Percentiles rank a stretch among this genome's conserved stretches.
These are phyloP conservation scores for Rhytidhysteron rufulum DNA, from an alignment of 2,329 filamentous ascomycete species.

Conservation along the genomic window DNA sequence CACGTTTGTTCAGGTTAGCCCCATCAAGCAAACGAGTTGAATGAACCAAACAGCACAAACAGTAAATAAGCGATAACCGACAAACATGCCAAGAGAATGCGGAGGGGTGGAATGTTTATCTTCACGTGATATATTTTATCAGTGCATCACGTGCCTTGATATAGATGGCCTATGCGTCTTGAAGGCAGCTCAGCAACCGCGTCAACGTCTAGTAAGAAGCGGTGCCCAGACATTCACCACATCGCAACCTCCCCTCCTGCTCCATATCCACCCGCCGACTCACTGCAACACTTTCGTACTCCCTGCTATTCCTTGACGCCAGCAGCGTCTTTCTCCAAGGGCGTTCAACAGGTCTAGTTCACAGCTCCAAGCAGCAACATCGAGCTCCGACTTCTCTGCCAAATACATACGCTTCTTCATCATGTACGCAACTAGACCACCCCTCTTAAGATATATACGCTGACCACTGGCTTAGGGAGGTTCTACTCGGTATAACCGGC, in stretches of 20 bases:
- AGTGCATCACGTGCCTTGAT: too few species aligned
- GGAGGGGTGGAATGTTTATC: background rate
- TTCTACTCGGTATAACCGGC: constrained; percentile 94
- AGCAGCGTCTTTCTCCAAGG: too few species aligned
- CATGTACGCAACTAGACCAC: constrained; percentile 23
- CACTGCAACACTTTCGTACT: too few species aligned
- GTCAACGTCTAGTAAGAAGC: background rate
- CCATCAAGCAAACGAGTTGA: too few species aligned
- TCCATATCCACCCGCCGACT: too few species aligned
- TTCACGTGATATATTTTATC: background rate
- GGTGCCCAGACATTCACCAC: background rate
- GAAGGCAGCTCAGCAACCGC: constrained; percentile 2
- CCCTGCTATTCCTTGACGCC: too few species aligned
- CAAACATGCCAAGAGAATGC: too few species aligned
- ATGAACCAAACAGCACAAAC: too few species aligned
- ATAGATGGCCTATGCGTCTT: background rate
- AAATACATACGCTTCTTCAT: constrained; percentile 12
- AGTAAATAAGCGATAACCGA: too few species aligned
- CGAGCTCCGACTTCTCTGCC: background rate
- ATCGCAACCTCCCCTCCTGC: background rate
- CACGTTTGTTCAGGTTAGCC: too few species aligned
- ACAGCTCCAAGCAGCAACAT: constrained; percentile 1
- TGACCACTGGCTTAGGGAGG: constrained; percentile 68
- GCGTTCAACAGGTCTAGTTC: background rate
- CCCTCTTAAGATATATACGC: constrained; percentile 1